Evolutionary conservation across 2,329 filamentous ascomycete genomes (phyloP).

Genomic region (Colletotrichum incanum): DNA sequence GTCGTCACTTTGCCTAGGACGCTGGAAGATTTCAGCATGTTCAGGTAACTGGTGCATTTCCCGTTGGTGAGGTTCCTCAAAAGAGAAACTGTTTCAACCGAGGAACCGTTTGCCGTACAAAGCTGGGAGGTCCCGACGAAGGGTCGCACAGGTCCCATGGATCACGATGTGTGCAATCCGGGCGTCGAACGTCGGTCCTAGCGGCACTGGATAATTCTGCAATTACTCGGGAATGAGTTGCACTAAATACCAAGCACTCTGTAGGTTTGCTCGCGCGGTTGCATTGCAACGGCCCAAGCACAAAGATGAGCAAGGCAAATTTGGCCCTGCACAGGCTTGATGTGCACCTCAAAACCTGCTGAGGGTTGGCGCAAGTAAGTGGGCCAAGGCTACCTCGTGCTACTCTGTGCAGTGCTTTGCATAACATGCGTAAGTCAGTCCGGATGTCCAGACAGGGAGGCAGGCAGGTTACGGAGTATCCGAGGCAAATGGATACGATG

Average conservation of each 20-base stretch:
- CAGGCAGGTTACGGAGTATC: neutral
- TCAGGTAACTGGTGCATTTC: neutral
- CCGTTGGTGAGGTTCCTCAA: constrained; percentile 3
- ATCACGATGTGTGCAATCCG: neutral
- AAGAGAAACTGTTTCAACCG: constrained; percentile 19
- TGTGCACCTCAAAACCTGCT: constrained; percentile 22
- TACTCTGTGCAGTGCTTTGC: neutral
- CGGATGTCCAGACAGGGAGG: neutral
- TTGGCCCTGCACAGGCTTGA: constrained; percentile 5
- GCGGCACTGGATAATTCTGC: constrained; percentile 1
- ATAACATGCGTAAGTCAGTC: constrained; percentile 8
- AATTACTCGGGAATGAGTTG: neutral
- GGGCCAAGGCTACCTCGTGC: constrained; percentile 9
- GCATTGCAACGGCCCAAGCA: neutral
- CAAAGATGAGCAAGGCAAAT: constrained; percentile 10
- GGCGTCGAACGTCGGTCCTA: constrained; percentile 1
- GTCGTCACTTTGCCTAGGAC: neutral
- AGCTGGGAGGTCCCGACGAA: constrained; percentile 19
- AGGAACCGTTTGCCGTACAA: constrained; percentile 9
- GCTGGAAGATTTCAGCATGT: neutral
- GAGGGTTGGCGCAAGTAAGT: constrained; percentile 15
- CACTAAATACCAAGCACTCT: neutral
- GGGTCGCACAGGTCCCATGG: constrained; percentile 6
- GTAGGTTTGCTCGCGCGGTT: neutral
- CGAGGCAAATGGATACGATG: constrained; percentile 1